Conservation (phyloP, 2,329 filamentous ascomycete species). For the Balansia obtecta region DNA sequence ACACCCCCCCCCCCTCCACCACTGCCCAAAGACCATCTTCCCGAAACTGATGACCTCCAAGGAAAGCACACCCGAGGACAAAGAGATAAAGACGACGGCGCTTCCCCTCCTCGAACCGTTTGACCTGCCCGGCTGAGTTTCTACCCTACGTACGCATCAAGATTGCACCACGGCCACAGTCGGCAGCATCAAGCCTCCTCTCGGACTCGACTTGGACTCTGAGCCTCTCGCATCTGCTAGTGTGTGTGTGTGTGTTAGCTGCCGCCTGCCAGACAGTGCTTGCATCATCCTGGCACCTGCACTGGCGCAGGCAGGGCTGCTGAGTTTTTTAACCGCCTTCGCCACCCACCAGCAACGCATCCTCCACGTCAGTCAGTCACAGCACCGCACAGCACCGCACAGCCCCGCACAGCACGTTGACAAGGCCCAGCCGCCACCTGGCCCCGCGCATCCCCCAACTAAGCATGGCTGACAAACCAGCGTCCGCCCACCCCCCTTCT, state of each 20-base stretch:
- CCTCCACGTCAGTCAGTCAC: slow-evolving; percentile 4
- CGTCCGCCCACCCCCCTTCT: slow-evolving; percentile 12
- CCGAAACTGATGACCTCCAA: background rate
- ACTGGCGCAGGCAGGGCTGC: background rate
- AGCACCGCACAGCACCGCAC: background rate
- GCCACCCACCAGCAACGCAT: slow-evolving; percentile 2
- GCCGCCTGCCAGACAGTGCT: background rate
- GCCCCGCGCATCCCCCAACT: background rate
- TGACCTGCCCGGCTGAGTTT: too few relatives aligned
- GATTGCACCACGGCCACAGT: too few relatives aligned
- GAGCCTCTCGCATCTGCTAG: too few relatives aligned
- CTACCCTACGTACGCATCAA: too few relatives aligned
- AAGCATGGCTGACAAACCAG: slow-evolving; percentile 25
- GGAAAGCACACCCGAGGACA: background rate
- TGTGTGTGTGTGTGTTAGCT: too few relatives aligned
- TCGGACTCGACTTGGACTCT: too few relatives aligned
- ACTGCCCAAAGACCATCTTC: slow-evolving; percentile 1
- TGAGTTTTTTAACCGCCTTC: background rate
- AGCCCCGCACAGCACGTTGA: too few relatives aligned
- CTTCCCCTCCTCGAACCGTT: background rate
- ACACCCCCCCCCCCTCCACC: background rate
- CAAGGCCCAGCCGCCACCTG: background rate
- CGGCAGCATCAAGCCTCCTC: too few relatives aligned
- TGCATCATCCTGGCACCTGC: too few relatives aligned
- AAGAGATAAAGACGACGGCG: slow-evolving; percentile 3